Base-by-base conservation (phyloP, 2,329 filamentous ascomycete genomes). In the Sphaceloma murrayae region DNA sequence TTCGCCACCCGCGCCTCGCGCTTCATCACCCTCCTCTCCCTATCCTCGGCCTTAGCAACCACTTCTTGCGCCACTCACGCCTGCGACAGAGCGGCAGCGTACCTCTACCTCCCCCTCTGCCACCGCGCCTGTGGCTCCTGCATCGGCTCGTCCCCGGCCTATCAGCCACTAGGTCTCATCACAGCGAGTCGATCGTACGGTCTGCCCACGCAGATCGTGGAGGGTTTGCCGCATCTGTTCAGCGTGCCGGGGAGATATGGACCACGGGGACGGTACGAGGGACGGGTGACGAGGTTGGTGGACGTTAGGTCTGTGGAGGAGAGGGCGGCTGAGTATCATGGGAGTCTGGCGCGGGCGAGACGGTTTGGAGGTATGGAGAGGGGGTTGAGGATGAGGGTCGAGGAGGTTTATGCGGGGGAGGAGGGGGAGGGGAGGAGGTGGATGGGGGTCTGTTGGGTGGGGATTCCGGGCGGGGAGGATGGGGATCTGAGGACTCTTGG, bases 401-500 rank as follows among this genome's bases (percentile, higher is more conserved):
- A 24, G 13, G 5, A 19, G 13, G 36, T 27, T 27, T 27, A 13
- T 4, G 14, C 14, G 11, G 13, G 7, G 13, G n/a, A 13, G 3
- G 34, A 19, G 24, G 24, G 19, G 31, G 31, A 34, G 36, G 36
- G 13, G 36, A 40, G 36, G 36, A 40, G 36, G 24, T 40, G 36
- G 36, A 29, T 40, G n/a, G 33, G 26, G 38, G 38, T 32, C 46
- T 26, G 24, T 21, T 18, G 26, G 24, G n/a, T 32, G 24, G 32
- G n/a, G 14, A 39, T 5, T 19, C 7, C 10, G 32, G 31, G 43
- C n/a, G 31, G 9, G 11, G 16, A 13, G 43, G 11, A 14, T 11
- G 34, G 16, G 58, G 69, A 36, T 58, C 73, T 62, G 65, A 63
- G 55, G 60, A 64, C n/a, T n/a, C n/a, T n/a, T n/a, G n/a, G n/a